phyloP scores from a whole-genome alignment of 257 asterid genomes.

The Nemophila menziesii region DNA sequence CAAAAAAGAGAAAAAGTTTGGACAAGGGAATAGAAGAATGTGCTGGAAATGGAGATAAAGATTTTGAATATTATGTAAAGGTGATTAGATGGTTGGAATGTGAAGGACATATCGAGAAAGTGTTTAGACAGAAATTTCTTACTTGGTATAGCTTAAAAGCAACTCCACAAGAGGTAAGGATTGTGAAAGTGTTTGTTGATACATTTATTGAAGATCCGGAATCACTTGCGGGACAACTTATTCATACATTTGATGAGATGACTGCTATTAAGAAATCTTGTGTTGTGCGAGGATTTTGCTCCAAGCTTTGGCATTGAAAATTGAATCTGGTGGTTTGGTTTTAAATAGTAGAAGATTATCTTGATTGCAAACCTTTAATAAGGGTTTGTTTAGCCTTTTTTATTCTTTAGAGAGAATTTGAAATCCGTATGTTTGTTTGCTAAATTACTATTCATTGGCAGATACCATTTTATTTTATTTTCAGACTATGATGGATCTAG shows the following conservation, averaged over 20 bases:
- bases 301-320: slow-evolving; percentile 78
- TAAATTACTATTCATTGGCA: neutral
- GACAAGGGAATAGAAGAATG: slow-evolving; percentile 36
- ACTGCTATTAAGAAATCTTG: slow-evolving; percentile 48
- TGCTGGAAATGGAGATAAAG: slow-evolving; percentile 45
- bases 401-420: neutral
- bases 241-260: slow-evolving; percentile 54
- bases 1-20: slow-evolving; percentile 57
- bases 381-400: slow-evolving; percentile 1
- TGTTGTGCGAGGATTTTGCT: slow-evolving; percentile 61
- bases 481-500: neutral
- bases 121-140: slow-evolving; percentile 69
- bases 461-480: neutral
- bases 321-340: neutral
- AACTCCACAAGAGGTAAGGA: slow-evolving; percentile 42
- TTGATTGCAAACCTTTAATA: neutral
- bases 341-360: neutral
- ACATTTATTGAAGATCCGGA: slow-evolving; percentile 65
- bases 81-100: slow-evolving; percentile 82
- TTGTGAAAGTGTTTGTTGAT: slow-evolving; percentile 67
- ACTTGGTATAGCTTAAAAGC: slow-evolving; percentile 97
- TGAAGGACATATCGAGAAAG: slow-evolving; percentile 53
- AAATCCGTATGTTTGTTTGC: neutral
- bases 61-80: slow-evolving; percentile 69
- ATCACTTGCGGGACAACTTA: slow-evolving; percentile 77